Evolutionary conservation across 1,284 basidiomycete genomes (phyloP).

Genomic region (Schizophyllum amplum): DNA sequence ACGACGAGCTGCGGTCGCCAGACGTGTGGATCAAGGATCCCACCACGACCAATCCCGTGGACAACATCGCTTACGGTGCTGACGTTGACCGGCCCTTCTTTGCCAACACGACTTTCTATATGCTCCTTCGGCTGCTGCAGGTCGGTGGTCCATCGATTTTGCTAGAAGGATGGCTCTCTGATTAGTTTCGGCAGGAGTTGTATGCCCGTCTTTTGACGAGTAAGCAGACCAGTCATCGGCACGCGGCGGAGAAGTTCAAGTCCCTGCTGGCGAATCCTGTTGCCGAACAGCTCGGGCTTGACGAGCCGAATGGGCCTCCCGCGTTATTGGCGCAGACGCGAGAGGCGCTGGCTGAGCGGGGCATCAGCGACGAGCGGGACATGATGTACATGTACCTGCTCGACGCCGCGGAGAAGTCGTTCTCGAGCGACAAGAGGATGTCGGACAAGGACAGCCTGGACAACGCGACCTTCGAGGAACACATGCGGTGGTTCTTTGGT

Average conservation of each 20-base stretch:
- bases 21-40: slow-evolving; percentile 59
- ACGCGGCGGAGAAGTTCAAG: slow-evolving; percentile 51
- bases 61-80: slow-evolving; percentile 18
- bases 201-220: slow-evolving; percentile 85
- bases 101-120: slow-evolving; percentile 90
- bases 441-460: slow-evolving; percentile 42
- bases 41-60: slow-evolving; percentile 25
- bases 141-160: slow-evolving; percentile 34
- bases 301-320: slow-evolving; percentile 69
- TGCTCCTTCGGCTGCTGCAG: slow-evolving; percentile 81
- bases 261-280: slow-evolving; percentile 61
- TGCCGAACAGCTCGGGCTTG: slow-evolving; percentile 64
- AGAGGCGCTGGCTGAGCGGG: slow-evolving; percentile 41
- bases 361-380: slow-evolving; percentile 33
- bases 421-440: slow-evolving; percentile 62
- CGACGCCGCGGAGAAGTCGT: slow-evolving; percentile 89
- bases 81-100: slow-evolving; percentile 63
- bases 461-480: slow-evolving; percentile 86
- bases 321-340: slow-evolving; percentile 57
- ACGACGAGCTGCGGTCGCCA: slow-evolving; percentile 19
- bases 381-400: slow-evolving; percentile 85
- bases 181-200: slow-evolving; percentile 41
- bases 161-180: slow-evolving; percentile 1
- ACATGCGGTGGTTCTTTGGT: slow-evolving; percentile 94
- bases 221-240: slow-evolving; percentile 69